phyloP scores from a whole-genome alignment of 768 basidiomycete genomes.

The Boletus vinaceobasis region DNA sequence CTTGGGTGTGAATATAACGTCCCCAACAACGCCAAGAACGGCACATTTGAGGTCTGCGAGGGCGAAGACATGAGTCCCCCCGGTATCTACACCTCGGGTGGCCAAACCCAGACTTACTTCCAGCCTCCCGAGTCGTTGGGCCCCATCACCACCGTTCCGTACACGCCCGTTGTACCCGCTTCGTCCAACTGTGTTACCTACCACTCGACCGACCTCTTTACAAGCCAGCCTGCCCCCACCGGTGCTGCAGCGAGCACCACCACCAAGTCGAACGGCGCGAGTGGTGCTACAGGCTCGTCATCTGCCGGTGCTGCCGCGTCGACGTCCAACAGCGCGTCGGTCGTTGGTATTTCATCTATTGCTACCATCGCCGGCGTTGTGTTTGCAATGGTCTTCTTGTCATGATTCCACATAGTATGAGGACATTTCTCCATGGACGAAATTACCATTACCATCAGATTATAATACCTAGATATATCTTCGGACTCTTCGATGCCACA shows the following conservation, averaged over 20 bases:
- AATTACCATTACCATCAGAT: background rate
- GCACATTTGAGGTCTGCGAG: slow-evolving; percentile 60
- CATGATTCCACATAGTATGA: slow-evolving; percentile 13
- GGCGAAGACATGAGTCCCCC: slow-evolving; percentile 63
- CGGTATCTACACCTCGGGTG: slow-evolving; percentile 45
- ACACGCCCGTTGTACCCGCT: slow-evolving; percentile 36
- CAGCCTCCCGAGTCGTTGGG: slow-evolving; percentile 49
- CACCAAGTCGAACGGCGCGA: background rate
- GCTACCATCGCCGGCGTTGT: slow-evolving; percentile 31
- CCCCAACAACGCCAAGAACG: slow-evolving; percentile 57
- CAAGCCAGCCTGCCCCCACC: slow-evolving; percentile 17
- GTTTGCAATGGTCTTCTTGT: slow-evolving; percentile 35
- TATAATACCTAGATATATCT: background rate
- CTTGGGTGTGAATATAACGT: slow-evolving; percentile 75
- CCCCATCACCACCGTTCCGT: slow-evolving; percentile 43
- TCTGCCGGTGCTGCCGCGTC: slow-evolving; percentile 16
- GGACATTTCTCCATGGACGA: background rate
- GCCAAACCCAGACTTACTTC: slow-evolving; percentile 41
- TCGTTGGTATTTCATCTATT: slow-evolving; percentile 28
- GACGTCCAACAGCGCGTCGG: slow-evolving; percentile 17
- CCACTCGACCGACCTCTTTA: slow-evolving; percentile 36
- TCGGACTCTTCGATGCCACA: background rate
- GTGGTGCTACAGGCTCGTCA: slow-evolving; percentile 12
- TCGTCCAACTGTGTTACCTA: slow-evolving; percentile 44
- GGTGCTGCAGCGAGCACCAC: background rate